These are phyloP conservation scores for Aspergillus sclerotialis DNA, from an alignment of 2,329 filamentous ascomycete species.

Conservation along the genomic window DNA sequence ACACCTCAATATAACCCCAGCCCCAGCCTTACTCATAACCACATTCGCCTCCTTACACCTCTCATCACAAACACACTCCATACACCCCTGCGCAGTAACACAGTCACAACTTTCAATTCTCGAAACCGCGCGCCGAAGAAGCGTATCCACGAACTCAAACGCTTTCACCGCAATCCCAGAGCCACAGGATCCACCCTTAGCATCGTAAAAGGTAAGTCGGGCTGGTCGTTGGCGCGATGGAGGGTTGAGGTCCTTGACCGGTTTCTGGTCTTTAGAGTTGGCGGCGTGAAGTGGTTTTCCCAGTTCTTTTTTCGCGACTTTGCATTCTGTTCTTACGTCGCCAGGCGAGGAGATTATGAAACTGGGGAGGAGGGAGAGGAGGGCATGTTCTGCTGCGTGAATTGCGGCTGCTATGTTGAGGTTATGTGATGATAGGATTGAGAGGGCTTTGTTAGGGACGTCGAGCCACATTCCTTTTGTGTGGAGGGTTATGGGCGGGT, in stretches of 20 bases:
- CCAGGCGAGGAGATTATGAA: slow-evolving; percentile 86
- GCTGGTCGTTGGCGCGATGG: slow-evolving; percentile 70
- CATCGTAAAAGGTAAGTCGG: slow-evolving; percentile 87
- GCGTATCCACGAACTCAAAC: slow-evolving; percentile 80
- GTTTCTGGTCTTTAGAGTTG: slow-evolving; percentile 12
- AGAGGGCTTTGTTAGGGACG: slow-evolving; percentile 69
- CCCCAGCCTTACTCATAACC: slow-evolving; percentile 89
- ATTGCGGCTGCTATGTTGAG: slow-evolving; percentile 84
- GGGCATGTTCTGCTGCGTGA: slow-evolving; percentile 87
- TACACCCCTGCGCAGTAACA: slow-evolving; percentile 60
- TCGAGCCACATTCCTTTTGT: slow-evolving; percentile 96
- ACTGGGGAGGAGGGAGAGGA: slow-evolving; percentile 79
- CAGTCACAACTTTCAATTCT: slow-evolving; percentile 73
- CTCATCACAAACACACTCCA: slow-evolving; percentile 84
- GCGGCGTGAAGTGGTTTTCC: slow-evolving; percentile 45
- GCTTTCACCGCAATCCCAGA: slow-evolving; percentile 86
- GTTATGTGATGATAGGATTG: slow-evolving; percentile 64
- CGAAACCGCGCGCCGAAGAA: slow-evolving; percentile 68
- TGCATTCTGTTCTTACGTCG: slow-evolving; percentile 92
- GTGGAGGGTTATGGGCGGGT: slow-evolving; percentile 77
- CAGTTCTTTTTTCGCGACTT: slow-evolving; percentile 81
- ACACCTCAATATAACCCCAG: slow-evolving; percentile 70
- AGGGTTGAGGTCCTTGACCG: slow-evolving; percentile 17
- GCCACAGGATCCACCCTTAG: slow-evolving; percentile 77
- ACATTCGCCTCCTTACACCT: slow-evolving; percentile 78